A percentile compares a stretch with the other conserved stretches of the same genome.
phyloP scores from a whole-genome alignment of 2,329 filamentous ascomycete genomes.

The Scedosporium minutisporum region DNA sequence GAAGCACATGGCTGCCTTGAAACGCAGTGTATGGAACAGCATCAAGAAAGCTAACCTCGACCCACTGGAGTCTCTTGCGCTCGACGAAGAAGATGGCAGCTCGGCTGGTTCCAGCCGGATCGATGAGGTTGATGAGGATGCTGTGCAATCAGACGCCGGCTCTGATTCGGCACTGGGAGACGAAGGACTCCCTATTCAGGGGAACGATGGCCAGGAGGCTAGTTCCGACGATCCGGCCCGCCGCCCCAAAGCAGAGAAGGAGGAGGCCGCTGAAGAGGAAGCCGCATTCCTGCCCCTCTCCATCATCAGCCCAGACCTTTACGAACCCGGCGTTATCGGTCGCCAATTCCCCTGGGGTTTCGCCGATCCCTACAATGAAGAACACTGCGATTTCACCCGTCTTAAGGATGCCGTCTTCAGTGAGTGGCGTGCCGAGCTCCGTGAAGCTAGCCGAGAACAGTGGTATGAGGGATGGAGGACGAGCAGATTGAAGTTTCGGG shows the following conservation, averaged over 20 bases:
- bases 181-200: conserved; percentile 30
- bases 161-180: conserved; percentile 17
- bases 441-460: conserved; percentile 79
- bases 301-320: conserved; percentile 86
- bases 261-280: conserved; percentile 40
- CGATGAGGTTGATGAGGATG: conserved; percentile 44
- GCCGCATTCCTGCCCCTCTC: conserved; percentile 75
- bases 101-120: conserved; percentile 39
- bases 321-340: conserved; percentile 70
- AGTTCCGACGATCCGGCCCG: conserved; percentile 17
- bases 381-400: conserved; percentile 88
- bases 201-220: conserved; percentile 16
- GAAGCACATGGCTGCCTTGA: conserved; percentile 85
- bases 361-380: conserved; percentile 80
- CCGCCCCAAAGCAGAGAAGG: conserved; percentile 33
- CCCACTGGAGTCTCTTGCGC: conserved; percentile 73
- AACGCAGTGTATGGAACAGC: conserved; percentile 81
- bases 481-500: conserved; percentile 49
- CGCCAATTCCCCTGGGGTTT: conserved; percentile 95
- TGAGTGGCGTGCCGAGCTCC: conserved; percentile 86
- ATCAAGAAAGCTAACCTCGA: conserved; percentile 80
- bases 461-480: conserved; percentile 97
- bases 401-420: conserved; percentile 87
- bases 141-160: conserved; percentile 18
- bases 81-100: conserved; percentile 65